phyloP scores from a whole-genome alignment of 2,329 filamentous ascomycete genomes.

The Arthrobotrys sphaeroides region DNA sequence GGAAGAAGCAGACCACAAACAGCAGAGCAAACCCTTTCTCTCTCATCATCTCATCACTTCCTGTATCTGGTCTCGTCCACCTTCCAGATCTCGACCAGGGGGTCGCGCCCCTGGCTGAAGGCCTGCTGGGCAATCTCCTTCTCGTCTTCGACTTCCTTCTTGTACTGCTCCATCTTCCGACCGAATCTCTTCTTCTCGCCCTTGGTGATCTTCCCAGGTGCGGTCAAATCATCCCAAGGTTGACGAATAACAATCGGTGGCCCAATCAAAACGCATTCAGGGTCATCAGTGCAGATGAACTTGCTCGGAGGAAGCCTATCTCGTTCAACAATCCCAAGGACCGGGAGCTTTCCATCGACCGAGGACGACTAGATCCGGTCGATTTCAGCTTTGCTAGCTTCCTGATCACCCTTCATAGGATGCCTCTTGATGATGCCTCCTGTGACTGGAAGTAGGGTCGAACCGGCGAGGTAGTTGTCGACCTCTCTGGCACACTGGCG shows the following conservation, averaged over 20 bases:
- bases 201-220: neutral
- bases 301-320: conserved; percentile 2
- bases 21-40: neutral
- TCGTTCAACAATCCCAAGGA: conserved; percentile 5
- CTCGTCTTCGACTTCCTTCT: neutral
- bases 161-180: neutral
- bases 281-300: conserved; percentile 20
- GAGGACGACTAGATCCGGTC: conserved; percentile 26
- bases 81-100: conserved; percentile 4
- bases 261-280: conserved; percentile 8
- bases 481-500: conserved; percentile 92
- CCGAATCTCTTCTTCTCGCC: neutral
- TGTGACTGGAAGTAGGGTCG: conserved; percentile 83
- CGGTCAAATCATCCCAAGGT: conserved; percentile 8
- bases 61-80: neutral
- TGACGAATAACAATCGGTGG: neutral
- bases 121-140: neutral
- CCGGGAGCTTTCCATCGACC: conserved; percentile 20
- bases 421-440: conserved; percentile 86
- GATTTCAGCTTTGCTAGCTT: neutral
- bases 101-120: neutral
- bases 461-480: conserved; percentile 83
- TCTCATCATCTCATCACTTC: neutral
- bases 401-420: conserved; percentile 34
- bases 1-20: neutral